Percentiles rank a stretch among this genome's conserved stretches.
Evolutionary conservation across 495 filamentous ascomycete species (phyloP).

Genomic region (Bombardia bombarda): DNA sequence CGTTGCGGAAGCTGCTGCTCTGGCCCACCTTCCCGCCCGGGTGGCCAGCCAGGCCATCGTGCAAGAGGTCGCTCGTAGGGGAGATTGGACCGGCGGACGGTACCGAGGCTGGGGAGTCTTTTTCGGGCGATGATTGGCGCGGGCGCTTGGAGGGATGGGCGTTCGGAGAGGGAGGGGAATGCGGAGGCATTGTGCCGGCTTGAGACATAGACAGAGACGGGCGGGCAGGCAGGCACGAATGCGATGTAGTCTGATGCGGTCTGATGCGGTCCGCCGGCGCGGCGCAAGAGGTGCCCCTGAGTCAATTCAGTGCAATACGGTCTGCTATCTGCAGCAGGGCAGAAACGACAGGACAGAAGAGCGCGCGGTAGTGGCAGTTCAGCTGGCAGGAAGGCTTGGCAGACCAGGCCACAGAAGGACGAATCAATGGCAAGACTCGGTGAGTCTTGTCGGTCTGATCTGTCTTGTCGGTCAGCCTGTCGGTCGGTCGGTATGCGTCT

Average conservation of each 20-base stretch:
- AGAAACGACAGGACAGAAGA: neutral
- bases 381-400: too few relatives aligned
- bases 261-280: neutral
- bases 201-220: conserved; percentile 13
- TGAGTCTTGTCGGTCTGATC: too few relatives aligned
- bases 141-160: conserved; percentile 41
- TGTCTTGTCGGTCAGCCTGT: too few relatives aligned
- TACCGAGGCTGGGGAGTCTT: conserved; percentile 33
- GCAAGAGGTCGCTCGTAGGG: conserved; percentile 28
- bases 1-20: conserved; percentile 71
- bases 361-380: too few relatives aligned
- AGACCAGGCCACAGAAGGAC: too few relatives aligned
- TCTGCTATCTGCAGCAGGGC: neutral
- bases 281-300: too few relatives aligned
- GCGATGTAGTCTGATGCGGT: too few relatives aligned
- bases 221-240: neutral
- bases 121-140: conserved; percentile 41
- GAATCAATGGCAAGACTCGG: too few relatives aligned
- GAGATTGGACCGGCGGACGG: conserved; percentile 20
- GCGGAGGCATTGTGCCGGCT: conserved; percentile 23
- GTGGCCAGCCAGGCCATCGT: conserved; percentile 15
- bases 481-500: too few relatives aligned
- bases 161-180: conserved; percentile 34
- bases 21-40: conserved; percentile 34
- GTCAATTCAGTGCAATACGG: neutral